Evolutionary conservation across 257 asterid genomes (phyloP).

Genomic region (Gardenia jasminoides): DNA sequence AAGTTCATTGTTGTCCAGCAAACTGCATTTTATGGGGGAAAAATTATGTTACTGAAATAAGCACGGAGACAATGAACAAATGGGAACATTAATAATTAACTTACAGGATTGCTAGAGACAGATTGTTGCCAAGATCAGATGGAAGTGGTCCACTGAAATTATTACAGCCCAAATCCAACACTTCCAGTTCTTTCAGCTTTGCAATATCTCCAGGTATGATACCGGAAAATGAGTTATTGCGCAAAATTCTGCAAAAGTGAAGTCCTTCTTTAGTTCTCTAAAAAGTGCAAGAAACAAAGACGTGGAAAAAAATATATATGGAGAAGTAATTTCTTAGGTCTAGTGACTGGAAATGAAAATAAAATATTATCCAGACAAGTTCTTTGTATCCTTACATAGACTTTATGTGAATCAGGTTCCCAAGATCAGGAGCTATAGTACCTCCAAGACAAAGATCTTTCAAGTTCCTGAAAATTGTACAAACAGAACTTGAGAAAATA

Average conservation of each 20-base stretch:
- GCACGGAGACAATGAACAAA: not conserved
- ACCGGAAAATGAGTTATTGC: slow-evolving; percentile 85
- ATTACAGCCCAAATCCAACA: slow-evolving; percentile 75
- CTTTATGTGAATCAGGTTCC: slow-evolving; percentile 50
- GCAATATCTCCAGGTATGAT: slow-evolving; percentile 61
- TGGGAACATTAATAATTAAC: slow-evolving; percentile 18
- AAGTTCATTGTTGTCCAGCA: slow-evolving; percentile 68
- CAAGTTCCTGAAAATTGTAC: slow-evolving; percentile 58
- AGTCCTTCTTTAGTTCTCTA: not conserved
- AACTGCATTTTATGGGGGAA: slow-evolving; percentile 34
- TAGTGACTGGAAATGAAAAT: not conserved
- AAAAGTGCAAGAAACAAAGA: not conserved
- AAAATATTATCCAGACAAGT: not conserved
- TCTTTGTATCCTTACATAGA: slow-evolving; percentile 50
- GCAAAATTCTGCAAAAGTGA: slow-evolving; percentile 53
- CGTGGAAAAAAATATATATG: not conserved
- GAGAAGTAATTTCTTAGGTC: not conserved
- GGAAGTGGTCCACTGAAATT: slow-evolving; percentile 82
- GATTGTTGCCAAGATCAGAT: slow-evolving; percentile 47
- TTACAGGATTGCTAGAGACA: slow-evolving; percentile 55
- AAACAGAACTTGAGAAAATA: not conserved
- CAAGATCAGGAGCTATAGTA: slow-evolving; percentile 65
- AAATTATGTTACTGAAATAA: not conserved
- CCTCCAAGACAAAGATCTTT: slow-evolving; percentile 67
- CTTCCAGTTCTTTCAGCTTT: slow-evolving; percentile 57